Percentiles rank a stretch among this genome's conserved stretches.
Conservation (phyloP, 2,329 filamentous ascomycete species). For the Calonectria pseudoturangicola region DNA sequence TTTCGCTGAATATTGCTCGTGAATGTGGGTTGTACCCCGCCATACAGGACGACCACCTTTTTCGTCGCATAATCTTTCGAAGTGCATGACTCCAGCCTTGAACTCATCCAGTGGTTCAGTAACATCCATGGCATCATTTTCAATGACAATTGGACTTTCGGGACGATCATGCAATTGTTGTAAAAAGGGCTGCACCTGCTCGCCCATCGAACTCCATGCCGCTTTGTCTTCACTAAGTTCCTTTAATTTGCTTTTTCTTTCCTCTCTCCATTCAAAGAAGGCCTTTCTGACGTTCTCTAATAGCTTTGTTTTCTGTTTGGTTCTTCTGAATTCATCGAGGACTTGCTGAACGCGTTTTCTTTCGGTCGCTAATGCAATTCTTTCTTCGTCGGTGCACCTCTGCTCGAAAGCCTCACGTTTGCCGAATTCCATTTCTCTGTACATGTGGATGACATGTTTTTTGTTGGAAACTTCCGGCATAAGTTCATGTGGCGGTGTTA, state of each 20-base stretch:
- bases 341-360: background rate
- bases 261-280: background rate
- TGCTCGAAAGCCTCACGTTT: background rate
- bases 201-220: background rate
- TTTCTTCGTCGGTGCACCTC: background rate
- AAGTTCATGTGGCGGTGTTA: background rate
- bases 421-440: background rate
- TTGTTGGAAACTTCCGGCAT: background rate
- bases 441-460: background rate
- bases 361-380: background rate
- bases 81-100: constrained; percentile 24
- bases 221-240: too few relatives aligned
- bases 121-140: background rate
- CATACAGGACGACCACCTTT: background rate
- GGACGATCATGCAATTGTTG: background rate
- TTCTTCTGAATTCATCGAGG: background rate
- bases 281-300: background rate
- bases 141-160: background rate
- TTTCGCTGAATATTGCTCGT: background rate
- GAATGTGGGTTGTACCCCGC: background rate
- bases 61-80: background rate
- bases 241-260: background rate
- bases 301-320: background rate
- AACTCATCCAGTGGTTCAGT: background rate
- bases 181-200: background rate